Evolutionary conservation across 208 protist species (phyloP).

Genomic region (Trypanosoma platydactyli): DNA sequence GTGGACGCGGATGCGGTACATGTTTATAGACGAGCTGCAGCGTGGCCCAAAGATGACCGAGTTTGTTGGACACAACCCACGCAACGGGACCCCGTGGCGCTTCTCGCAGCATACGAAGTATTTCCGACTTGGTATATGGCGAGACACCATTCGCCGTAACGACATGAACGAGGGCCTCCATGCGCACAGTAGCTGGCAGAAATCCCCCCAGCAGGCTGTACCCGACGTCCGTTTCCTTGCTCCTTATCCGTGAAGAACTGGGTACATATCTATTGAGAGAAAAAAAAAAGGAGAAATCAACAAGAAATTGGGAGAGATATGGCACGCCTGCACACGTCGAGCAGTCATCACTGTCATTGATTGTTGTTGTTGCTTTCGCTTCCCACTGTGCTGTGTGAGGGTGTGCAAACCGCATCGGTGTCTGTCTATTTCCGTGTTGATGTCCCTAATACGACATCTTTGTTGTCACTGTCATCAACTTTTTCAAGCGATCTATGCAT

Average conservation of each 20-base stretch:
- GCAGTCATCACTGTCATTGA: background rate
- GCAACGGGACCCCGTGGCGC: constrained; percentile 80
- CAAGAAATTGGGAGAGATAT: background rate
- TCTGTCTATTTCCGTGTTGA: background rate
- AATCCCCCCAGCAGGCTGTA: constrained; percentile 88
- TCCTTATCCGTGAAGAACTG: constrained; percentile 51
- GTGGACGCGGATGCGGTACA: constrained; percentile 87
- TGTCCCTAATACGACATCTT: background rate
- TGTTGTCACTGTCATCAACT: too few species aligned
- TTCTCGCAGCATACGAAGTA: constrained; percentile 88
- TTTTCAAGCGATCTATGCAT: too few species aligned
- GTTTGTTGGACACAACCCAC: constrained; percentile 89
- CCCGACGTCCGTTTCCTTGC: constrained; percentile 83
- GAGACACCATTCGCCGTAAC: constrained; percentile 82
- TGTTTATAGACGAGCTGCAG: constrained; percentile 91
- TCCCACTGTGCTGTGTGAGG: background rate
- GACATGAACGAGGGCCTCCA: constrained; percentile 90
- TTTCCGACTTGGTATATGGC: constrained; percentile 86
- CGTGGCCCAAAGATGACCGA: constrained; percentile 81
- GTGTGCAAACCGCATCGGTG: background rate
- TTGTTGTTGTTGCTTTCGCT: background rate
- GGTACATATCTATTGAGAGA: background rate
- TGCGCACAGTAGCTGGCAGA: constrained; percentile 87
- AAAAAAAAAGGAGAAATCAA: constrained; percentile 15
- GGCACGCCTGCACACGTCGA: background rate